Base-by-base conservation (phyloP, 1,139 yeast species). In the Sugiyamaella novakii region DNA sequence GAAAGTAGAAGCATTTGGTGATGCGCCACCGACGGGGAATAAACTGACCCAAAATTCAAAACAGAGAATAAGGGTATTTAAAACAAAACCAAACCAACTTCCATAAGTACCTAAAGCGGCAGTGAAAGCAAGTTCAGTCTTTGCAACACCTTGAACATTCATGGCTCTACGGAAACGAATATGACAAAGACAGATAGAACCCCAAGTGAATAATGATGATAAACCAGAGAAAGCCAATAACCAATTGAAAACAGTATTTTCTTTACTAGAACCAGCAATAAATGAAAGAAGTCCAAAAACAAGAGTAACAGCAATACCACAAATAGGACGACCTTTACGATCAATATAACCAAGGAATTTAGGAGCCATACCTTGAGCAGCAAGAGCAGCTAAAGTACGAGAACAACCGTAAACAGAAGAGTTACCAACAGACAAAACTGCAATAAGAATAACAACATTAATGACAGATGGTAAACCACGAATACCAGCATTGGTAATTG, bases 1-100 rank as follows among this genome's bases (percentile, higher is more conserved):
- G 65, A 81, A 81, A 49, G 59, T 58, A 19, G 62, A 57, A 60
- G 83, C 85, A 63, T 56, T 46, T 55, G 63, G 43, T 34, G 12
- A 5, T 5, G 38, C 27, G 10, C 34, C 43, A 21, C 83, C 86
- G 50, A 84, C 65, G 51, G 95, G 95, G 69, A 72, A 82, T 47
- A 86, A 68, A 3, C 92, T 88, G 44, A 83, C 76, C 91, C 92
- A 84, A 69, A 86, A 83, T 72, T 87, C 95, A 24, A 92, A 89
- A 54, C 82, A 70, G 54, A 89, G 73, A 50, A 88, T 84, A 56
- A 84, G 72, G 37, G 78, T 56, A 65, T 84, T 84, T 59, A 88
- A 68, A 14, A 70, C 48, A 12, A 81, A 66, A 39, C 95, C 95
- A 60, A 77, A 78, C 58, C 67, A 69, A 2, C 96, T 87, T 46